A percentile compares a stretch with the other conserved stretches of the same genome.
phyloP scores from a whole-genome alignment of 192 early-diverging fungal species.

The Podila epigama region DNA sequence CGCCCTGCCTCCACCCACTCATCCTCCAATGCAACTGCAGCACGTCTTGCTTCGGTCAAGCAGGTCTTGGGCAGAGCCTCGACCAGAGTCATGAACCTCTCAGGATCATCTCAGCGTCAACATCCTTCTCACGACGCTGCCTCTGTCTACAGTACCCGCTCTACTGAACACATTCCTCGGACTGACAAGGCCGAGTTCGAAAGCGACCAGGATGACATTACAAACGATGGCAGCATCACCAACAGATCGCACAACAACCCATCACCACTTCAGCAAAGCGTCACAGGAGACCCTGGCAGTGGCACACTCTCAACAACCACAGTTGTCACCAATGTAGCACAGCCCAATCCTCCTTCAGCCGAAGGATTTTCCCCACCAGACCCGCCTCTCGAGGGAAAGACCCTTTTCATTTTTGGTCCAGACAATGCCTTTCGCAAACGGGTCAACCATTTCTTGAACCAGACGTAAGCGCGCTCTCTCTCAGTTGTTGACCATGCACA shows the following conservation, averaged over 20 bases:
- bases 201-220: background rate
- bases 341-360: background rate
- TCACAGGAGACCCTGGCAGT: background rate
- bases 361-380: background rate
- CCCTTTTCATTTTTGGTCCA: conserved; percentile 54
- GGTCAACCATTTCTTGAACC: conserved; percentile 47
- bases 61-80: conserved; percentile 32
- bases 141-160: background rate
- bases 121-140: background rate
- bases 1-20: conserved; percentile 13
- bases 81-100: conserved; percentile 37
- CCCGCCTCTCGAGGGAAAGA: conserved; percentile 35
- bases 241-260: background rate
- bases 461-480: conserved; percentile 41
- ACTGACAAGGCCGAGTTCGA: background rate
- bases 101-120: conserved; percentile 14
- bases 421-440: conserved; percentile 46
- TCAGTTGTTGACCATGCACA: too few relatives aligned
- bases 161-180: background rate
- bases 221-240: background rate
- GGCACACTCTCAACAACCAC: background rate
- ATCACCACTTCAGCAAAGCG: background rate
- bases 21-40: background rate
- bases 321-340: background rate
- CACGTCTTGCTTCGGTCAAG: conserved; percentile 21